phyloP scores from a whole-genome alignment of 2,329 filamentous ascomycete genomes.

The Xylaria arbuscula region DNA sequence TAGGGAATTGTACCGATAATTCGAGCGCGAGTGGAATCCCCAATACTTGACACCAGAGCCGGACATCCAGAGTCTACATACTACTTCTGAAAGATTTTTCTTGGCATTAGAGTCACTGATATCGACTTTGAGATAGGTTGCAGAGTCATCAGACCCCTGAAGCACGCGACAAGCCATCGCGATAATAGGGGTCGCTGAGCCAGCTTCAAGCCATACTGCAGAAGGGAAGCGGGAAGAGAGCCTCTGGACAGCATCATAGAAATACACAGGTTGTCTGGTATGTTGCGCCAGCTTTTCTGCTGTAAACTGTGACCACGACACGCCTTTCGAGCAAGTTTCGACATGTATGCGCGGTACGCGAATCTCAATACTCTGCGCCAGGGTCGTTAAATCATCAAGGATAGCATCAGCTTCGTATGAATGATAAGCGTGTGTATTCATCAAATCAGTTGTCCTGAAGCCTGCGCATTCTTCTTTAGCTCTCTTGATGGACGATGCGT shows the following conservation, averaged over 20 bases:
- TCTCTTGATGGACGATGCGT: constrained; percentile 20
- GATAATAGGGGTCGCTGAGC: constrained; percentile 21
- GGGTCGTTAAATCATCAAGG: constrained; percentile 24
- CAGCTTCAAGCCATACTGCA: constrained; percentile 34
- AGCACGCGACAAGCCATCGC: constrained; percentile 61
- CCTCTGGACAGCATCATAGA: constrained; percentile 27
- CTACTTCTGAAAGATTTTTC: constrained; percentile 6
- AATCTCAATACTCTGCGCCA: constrained; percentile 29
- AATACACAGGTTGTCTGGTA: constrained; percentile 33
- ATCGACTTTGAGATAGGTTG: too few species aligned
- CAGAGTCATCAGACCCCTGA: too few species aligned
- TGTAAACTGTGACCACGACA: constrained; percentile 26
- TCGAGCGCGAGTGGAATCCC: constrained; percentile 11
- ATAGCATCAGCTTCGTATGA: constrained; percentile 39
- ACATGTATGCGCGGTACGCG: constrained; percentile 33
- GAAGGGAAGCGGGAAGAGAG: constrained; percentile 3
- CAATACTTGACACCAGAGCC: constrained; percentile 10
- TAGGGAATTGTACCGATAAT: constrained; percentile 3
- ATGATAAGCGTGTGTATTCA: constrained; percentile 45
- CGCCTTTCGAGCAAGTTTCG: constrained; percentile 37
- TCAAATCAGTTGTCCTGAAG: constrained; percentile 28
- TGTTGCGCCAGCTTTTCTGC: constrained; percentile 17
- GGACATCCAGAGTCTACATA: constrained; percentile 16
- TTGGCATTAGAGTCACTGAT: not conserved
- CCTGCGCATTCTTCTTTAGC: constrained; percentile 26